Evolutionary conservation across 2,329 filamentous ascomycete genomes (phyloP).

Genomic region (Fusarium lateritium): DNA sequence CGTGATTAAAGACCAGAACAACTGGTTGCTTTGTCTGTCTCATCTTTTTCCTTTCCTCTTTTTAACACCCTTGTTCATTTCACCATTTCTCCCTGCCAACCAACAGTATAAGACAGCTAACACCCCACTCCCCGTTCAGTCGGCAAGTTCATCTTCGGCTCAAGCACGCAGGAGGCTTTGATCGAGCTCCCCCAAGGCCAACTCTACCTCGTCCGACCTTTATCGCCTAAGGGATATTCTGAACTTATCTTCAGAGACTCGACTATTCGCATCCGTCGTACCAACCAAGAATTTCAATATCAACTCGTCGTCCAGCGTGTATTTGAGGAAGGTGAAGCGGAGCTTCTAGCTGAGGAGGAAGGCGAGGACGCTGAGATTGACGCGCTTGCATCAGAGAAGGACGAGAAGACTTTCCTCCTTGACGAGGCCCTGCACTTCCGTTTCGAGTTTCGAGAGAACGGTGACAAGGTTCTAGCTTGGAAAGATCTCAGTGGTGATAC

Average conservation of each 20-base stretch:
- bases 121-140: constrained; percentile 64
- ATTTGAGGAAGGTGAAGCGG: constrained; percentile 97
- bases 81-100: background rate
- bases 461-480: constrained; percentile 93
- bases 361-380: constrained; percentile 85
- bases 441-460: constrained; percentile 83
- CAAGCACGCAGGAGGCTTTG: constrained; percentile 88
- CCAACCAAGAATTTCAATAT: constrained; percentile 96
- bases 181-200: constrained; percentile 96
- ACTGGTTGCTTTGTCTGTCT: constrained; percentile 17
- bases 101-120: constrained; percentile 35
- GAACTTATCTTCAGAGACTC: constrained; percentile 99
- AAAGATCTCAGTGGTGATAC: constrained; percentile 93
- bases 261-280: constrained; percentile 90
- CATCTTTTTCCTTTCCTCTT: constrained; percentile 3
- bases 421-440: constrained; percentile 92
- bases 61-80: background rate
- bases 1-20: constrained; percentile 13
- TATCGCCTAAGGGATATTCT: constrained; percentile 96
- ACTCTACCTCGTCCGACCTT: constrained; percentile 94
- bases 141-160: constrained; percentile 93
- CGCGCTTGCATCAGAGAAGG: constrained; percentile 82
- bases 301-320: constrained; percentile 96
- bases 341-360: constrained; percentile 90
- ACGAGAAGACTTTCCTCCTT: constrained; percentile 98